A percentile compares a stretch with the other conserved stretches of the same genome.
Conservation (phyloP, 2,329 filamentous ascomycete species). For the Fusarium praegraminearum region DNA sequence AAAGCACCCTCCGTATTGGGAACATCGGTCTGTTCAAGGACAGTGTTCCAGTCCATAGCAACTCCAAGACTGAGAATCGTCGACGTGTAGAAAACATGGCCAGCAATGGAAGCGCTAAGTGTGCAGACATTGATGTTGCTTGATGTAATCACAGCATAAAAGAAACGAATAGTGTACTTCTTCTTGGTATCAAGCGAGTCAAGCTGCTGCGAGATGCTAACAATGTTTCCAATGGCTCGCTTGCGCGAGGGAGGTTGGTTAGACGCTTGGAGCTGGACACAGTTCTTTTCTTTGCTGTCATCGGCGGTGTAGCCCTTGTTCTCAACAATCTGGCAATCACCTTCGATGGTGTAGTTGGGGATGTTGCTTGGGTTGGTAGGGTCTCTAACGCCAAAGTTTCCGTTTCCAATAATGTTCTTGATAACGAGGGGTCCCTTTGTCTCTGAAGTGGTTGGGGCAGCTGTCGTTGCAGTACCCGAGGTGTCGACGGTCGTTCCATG, state of each 20-base stretch:
- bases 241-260: neutral
- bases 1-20: neutral
- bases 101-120: conserved; percentile 21
- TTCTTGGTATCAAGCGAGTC: neutral
- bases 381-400: conserved; percentile 6
- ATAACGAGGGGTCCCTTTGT: neutral
- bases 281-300: conserved; percentile 16
- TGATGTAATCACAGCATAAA: conserved; percentile 19
- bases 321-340: neutral
- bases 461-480: neutral
- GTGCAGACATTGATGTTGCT: conserved; percentile 17
- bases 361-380: neutral
- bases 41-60: conserved; percentile 12
- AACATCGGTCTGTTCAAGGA: conserved; percentile 1
- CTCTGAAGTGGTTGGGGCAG: neutral
- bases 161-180: conserved; percentile 38
- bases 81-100: neutral
- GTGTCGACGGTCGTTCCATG: neutral
- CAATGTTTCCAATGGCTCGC: conserved; percentile 6
- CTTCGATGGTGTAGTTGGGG: conserved; percentile 9
- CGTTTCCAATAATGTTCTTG: conserved; percentile 19
- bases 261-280: neutral
- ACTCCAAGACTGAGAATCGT: conserved; percentile 1
- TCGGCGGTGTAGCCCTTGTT: conserved; percentile 19
- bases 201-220: conserved; percentile 20